Conservation (phyloP, 2,329 filamentous ascomycete genomes). For the Colletotrichum sp. region DNA sequence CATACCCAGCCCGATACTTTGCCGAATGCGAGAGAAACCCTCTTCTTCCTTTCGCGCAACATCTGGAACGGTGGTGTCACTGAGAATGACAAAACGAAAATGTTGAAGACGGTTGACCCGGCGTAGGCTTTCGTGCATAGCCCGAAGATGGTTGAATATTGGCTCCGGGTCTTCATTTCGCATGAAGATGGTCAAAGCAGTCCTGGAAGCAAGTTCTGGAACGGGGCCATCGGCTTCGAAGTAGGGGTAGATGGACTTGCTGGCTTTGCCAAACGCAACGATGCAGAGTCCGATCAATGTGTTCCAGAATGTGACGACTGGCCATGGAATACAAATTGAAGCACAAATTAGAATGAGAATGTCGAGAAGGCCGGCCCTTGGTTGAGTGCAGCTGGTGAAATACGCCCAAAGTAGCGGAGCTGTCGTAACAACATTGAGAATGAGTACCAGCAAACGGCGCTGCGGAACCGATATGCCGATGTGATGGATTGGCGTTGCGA, state of each 20-base stretch:
- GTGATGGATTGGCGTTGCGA: background rate
- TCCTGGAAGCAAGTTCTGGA: background rate
- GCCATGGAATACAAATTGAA: background rate
- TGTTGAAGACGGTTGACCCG: background rate
- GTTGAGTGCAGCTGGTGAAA: background rate
- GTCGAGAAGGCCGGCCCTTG: background rate
- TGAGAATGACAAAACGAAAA: background rate
- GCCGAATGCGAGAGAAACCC: background rate
- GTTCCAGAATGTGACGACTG: background rate
- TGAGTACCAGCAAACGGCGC: background rate
- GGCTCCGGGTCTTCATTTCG: background rate
- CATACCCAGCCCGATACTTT: background rate
- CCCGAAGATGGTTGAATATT: background rate
- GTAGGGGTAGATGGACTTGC: background rate
- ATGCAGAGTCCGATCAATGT: background rate
- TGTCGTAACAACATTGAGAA: background rate
- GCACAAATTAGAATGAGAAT: background rate
- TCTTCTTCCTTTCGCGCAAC: background rate
- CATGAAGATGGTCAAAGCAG: background rate
- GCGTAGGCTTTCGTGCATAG: background rate
- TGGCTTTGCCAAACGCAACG: background rate
- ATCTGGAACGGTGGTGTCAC: background rate
- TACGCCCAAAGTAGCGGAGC: background rate
- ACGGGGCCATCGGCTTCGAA: background rate
- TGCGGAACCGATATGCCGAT: background rate